These are phyloP conservation scores for Arabidopsis hybrid DNA, from an alignment of 441 rosid genomes.

Conservation along the genomic window DNA sequence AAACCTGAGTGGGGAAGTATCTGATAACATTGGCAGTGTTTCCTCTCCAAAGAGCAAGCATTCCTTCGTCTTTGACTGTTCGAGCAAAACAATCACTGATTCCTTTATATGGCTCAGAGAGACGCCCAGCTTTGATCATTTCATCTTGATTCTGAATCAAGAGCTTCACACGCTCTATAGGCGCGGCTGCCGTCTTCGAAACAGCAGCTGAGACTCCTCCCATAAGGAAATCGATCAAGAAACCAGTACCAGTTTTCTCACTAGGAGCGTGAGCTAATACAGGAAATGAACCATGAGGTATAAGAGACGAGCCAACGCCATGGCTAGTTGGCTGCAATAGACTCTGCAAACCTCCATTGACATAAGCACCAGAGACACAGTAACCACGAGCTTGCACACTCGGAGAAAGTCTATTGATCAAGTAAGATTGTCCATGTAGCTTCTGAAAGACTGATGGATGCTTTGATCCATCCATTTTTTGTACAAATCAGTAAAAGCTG, in stretches of 20 bases:
- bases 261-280: constrained; percentile 72
- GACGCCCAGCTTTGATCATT: constrained; percentile 88
- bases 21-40: constrained; percentile 94
- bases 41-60: constrained; percentile 92
- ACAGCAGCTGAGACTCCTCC: constrained; percentile 98
- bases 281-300: constrained; percentile 48
- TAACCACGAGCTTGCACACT: constrained; percentile 42
- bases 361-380: constrained; percentile 45
- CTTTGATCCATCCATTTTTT: constrained; percentile 69
- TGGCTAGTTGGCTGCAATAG: constrained; percentile 49
- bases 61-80: constrained; percentile 86
- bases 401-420: constrained; percentile 56
- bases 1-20: constrained; percentile 95
- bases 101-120: constrained; percentile 87
- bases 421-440: constrained; percentile 62
- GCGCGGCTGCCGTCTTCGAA: constrained; percentile 96
- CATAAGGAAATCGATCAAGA: constrained; percentile 85
- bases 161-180: constrained; percentile 92
- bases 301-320: constrained; percentile 44
- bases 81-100: constrained; percentile 86
- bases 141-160: constrained; percentile 97
- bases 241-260: constrained; percentile 68
- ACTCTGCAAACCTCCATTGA: constrained; percentile 52
- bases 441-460: constrained; percentile 69
- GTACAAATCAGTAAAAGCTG: constrained; percentile 44